Evolutionary conservation across 2,329 filamentous ascomycete genomes (phyloP), one percentile per base, ranked within the genome.

Genomic region (Lecanicillium sp.): DNA sequence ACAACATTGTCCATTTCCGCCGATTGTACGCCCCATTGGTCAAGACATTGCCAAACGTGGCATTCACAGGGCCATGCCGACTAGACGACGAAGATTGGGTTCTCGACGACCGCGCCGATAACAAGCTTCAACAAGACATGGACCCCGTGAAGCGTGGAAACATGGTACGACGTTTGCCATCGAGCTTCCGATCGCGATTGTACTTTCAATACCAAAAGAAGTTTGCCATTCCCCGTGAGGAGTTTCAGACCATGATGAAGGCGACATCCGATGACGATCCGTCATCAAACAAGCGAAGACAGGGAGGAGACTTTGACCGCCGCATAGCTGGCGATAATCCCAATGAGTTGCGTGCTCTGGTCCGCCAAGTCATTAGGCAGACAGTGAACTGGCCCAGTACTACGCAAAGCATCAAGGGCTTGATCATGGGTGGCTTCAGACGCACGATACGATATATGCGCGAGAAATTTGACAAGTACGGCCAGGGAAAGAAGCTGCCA

Each of bases 201-300:
- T 98, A 98, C 64, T 95, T 95, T 60, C 80, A 89, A 52, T 98
- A 95, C 59, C 89, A 95, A 59, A 80, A 83, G 56, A 90, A 94
- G 53, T 94, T 89, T 53, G 74, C 76, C 40, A 92, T 98, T 31
- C 87, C 90, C 0, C 79, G 80, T 13, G 73, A 76, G 4, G 87
- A 95, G 40, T 98, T 95, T 58, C 70, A 85, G 52, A 73, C 78
- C 52, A 89, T 96, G 79, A 81, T 95, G 60, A 74, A 85, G 43
- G 75, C 78, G n/a, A 77, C 73, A 30, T 75, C 73, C 40, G 83
- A 92, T 40, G 81, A 85, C 52, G 75, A 83, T 40, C 73, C 79
- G 31, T 67, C 67, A 2, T 70, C 79, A 12, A 80, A 94, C 53
- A 80, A 78, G 50, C 76, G 80, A 43, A 76, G 83, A 43, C 75